Percentiles rank a stretch among this genome's conserved stretches.
Conservation (phyloP, 441 rosid genomes). For the Melastoma candidum region DNA sequence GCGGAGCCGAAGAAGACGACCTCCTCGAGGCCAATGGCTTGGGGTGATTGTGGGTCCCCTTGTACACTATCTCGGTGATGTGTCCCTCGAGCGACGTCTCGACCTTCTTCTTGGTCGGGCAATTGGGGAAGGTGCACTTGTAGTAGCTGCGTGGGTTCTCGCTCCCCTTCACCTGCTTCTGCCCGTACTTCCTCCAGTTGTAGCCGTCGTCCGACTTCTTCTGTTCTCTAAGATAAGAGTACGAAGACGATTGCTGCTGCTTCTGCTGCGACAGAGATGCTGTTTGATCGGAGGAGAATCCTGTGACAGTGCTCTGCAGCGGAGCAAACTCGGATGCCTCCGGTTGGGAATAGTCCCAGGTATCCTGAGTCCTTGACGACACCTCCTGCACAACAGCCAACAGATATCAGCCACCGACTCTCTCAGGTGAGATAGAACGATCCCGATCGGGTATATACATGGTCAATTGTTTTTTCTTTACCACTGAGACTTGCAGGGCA, state of each 20-base stretch:
- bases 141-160: conserved; percentile 18
- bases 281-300: background rate
- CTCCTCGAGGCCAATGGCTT: conserved; percentile 13
- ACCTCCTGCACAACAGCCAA: too few relatives aligned
- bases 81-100: conserved; percentile 14
- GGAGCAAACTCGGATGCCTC: too few relatives aligned
- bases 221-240: conserved; percentile 3
- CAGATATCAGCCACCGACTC: too few relatives aligned
- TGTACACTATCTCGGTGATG: conserved; percentile 17
- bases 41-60: conserved; percentile 16
- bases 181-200: conserved; percentile 20
- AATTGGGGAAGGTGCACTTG: conserved; percentile 13
- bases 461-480: too few relatives aligned
- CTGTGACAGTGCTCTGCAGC: background rate
- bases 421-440: too few relatives aligned
- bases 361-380: too few relatives aligned
- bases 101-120: conserved; percentile 19
- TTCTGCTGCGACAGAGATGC: background rate
- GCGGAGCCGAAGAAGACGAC: conserved; percentile 2
- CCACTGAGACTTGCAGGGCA: too few relatives aligned
- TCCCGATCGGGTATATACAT: too few relatives aligned
- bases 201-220: conserved; percentile 14
- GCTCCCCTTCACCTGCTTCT: conserved; percentile 19
- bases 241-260: background rate
- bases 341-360: too few relatives aligned